A percentile compares a stretch with the other conserved stretches of the same genome.
Evolutionary conservation across 768 basidiomycete species (phyloP).

Genomic region (Auricularia sp.): DNA sequence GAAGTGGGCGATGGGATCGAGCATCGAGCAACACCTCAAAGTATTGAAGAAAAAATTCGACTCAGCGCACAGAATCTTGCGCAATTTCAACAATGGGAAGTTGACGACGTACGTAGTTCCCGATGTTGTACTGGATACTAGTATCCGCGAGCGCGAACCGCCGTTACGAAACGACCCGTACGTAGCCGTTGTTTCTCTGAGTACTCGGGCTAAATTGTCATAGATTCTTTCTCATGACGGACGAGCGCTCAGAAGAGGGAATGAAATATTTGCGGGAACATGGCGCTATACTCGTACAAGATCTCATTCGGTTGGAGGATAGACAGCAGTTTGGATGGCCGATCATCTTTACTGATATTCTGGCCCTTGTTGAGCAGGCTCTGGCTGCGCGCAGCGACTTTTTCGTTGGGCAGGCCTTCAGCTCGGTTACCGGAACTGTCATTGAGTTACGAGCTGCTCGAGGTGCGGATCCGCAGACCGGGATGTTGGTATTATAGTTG

Average conservation of each 20-base stretch:
- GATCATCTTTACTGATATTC: conserved; percentile 14
- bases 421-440: background rate
- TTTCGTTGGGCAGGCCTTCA: background rate
- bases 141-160: conserved; percentile 2
- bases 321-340: conserved; percentile 12
- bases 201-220: background rate
- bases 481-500: background rate
- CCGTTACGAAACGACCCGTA: conserved; percentile 10
- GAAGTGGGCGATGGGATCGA: background rate
- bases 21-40: background rate
- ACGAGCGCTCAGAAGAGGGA: conserved; percentile 13
- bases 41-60: background rate
- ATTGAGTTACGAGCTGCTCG: background rate
- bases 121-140: conserved; percentile 6
- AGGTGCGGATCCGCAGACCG: background rate
- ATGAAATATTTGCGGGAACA: conserved; percentile 10
- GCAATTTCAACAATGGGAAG: background rate
- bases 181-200: background rate
- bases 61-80: background rate
- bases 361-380: conserved; percentile 15
- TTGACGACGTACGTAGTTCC: conserved; percentile 7
- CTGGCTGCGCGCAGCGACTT: background rate
- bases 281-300: conserved; percentile 13
- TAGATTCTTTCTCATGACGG: conserved; percentile 19
- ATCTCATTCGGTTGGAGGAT: conserved; percentile 15